phyloP scores from a whole-genome alignment of 2,329 filamentous ascomycete species.

The Cordyceps tenuipes region DNA sequence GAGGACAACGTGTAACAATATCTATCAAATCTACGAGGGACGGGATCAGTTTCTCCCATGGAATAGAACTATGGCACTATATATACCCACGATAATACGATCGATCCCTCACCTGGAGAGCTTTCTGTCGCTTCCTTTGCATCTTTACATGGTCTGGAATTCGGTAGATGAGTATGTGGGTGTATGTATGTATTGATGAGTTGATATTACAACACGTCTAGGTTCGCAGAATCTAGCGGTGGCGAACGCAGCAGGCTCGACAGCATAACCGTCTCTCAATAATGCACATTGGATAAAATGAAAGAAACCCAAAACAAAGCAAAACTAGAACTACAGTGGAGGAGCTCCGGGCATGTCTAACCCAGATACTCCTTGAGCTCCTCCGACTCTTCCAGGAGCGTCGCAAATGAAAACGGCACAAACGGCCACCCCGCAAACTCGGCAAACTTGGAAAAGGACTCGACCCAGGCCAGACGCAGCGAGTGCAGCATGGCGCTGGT shows the following conservation, averaged over 20 bases:
- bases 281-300: background rate
- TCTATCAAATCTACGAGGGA: background rate
- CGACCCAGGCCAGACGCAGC: constrained; percentile 88
- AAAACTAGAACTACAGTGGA: constrained; percentile 1
- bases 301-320: constrained; percentile 17
- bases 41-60: background rate
- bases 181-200: background rate
- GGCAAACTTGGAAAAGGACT: constrained; percentile 97
- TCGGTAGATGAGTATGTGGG: background rate
- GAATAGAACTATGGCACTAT: background rate
- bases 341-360: constrained; percentile 18
- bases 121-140: background rate
- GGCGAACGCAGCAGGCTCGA: background rate
- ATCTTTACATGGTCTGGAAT: background rate
- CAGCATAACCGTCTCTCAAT: background rate
- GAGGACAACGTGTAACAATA: background rate
- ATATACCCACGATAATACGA: background rate
- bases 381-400: constrained; percentile 74
- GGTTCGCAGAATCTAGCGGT: background rate
- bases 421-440: constrained; percentile 84
- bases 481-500: constrained; percentile 94
- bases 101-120: background rate
- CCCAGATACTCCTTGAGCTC: constrained; percentile 48
- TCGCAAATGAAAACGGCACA: constrained; percentile 79
- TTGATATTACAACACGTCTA: background rate